phyloP scores from a whole-genome alignment of 257 asterid species.

The Ehretia macrophylla region DNA sequence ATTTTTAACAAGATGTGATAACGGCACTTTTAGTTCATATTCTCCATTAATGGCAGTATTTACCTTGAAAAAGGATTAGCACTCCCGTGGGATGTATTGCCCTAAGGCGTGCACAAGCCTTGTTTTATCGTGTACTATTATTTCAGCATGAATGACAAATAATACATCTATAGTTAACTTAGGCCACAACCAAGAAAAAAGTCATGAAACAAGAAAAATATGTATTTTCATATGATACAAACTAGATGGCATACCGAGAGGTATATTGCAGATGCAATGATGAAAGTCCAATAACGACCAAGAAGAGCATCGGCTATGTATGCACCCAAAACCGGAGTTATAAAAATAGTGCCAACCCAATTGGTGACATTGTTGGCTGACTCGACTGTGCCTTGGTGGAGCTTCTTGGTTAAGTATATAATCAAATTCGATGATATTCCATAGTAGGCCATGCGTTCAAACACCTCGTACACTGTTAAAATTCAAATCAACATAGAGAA shows the following conservation, averaged over 20 bases:
- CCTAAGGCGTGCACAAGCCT: no score
- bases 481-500: not conserved
- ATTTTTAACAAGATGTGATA: no score
- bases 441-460: constrained; percentile 86
- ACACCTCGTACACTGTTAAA: constrained; percentile 76
- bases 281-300: constrained; percentile 78
- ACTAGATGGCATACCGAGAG: constrained; percentile 35
- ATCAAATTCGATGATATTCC: constrained; percentile 77
- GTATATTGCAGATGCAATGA: constrained; percentile 51
- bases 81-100: no score
- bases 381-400: constrained; percentile 61
- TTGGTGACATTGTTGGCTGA: constrained; percentile 78
- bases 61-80: no score
- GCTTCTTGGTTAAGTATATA: constrained; percentile 55
- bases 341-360: constrained; percentile 82
- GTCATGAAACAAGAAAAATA: not conserved
- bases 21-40: no score
- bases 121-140: no score
- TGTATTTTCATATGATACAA: not conserved
- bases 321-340: constrained; percentile 79
- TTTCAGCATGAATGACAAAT: no score
- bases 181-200: no score
- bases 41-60: no score
- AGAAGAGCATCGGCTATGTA: constrained; percentile 75
- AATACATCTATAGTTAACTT: no score